Base-by-base conservation (phyloP, 768 basidiomycete genomes). In the Mycena vulgaris region DNA sequence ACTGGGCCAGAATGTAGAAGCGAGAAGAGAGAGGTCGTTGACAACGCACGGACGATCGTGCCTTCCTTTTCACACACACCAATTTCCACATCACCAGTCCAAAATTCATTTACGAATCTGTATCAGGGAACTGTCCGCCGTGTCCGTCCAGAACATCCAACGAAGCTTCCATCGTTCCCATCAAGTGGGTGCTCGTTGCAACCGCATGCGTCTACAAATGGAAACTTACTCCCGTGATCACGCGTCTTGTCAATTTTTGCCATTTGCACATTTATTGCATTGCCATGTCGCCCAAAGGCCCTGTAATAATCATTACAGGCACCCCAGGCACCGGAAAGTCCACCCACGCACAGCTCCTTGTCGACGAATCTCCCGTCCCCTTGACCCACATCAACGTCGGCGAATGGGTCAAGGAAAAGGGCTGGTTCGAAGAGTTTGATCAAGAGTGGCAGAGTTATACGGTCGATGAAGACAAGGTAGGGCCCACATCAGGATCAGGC, bases 321-420 rank as follows among this genome's bases (percentile, higher is more conserved):
- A 96, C 95, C 19, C 95, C 95, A 14, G 95, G 95, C n/a, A 97
- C 96, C 39, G 97, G 96, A 63, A 99, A 99, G 80, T 93, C 97
- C 4, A 96, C 96, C 0, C 95, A 95, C 80, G 95, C 96, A 2
- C 89, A 93, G 66, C 84, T 96, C n/a, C 89, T 99, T 51, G 89
- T 86, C 25, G 87, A 90, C 45, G 89, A 93, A 67, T 92, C 94
- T 0, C 89, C 89, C 5, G 74, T 92, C 1, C 89, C 92, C 0
- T 82, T 98, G 65, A 84, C 82, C 75, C 94, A 98, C 78, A 86
- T 99, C 81, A 97, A 98, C 76, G 89, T 99, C 56, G 93, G 96
- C 37, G 94, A 99, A 51, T 86, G 92, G 77, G 93, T 98, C 66
- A 98, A 97, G 82, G 90, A 93, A 75, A 89, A 89, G 55, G 88